A percentile compares a stretch with the other conserved stretches of the same genome.
These are phyloP conservation scores for Hippophae rhamnoides DNA, from an alignment of 306 rosid genomes.

Conservation along the genomic window DNA sequence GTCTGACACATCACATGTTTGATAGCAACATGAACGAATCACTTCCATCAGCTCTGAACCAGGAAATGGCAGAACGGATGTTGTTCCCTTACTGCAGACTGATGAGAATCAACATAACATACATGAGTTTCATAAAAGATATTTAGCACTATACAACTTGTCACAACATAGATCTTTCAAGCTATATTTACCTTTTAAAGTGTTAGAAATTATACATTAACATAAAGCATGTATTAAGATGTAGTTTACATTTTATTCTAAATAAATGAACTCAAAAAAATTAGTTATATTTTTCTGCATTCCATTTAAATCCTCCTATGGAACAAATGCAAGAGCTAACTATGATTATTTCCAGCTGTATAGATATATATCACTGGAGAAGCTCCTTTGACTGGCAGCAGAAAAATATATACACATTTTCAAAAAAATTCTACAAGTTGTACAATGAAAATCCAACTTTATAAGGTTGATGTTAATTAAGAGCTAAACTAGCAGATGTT, in stretches of 20 bases:
- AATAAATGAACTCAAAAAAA: no score
- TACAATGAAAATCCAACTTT: not conserved
- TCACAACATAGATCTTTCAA: not conserved
- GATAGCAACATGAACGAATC: conserved; percentile 39
- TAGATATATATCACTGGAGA: no score
- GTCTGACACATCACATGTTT: conserved; percentile 76
- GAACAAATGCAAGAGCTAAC: no score
- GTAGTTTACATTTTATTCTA: no score
- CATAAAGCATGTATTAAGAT: no score
- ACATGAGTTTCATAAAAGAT: conserved; percentile 2
- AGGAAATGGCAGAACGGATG: conserved; percentile 31
- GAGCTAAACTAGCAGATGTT: conserved; percentile 5
- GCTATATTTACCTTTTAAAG: not conserved
- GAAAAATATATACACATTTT: no score
- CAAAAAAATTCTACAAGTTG: no score
- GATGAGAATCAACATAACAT: conserved; percentile 2
- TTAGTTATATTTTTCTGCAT: no score
- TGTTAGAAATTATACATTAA: not conserved
- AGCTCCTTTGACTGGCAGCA: no score
- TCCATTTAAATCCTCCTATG: no score
- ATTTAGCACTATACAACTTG: not conserved
- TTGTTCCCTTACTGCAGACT: conserved; percentile 34
- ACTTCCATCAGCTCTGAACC: conserved; percentile 44
- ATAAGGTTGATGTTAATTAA: not conserved
- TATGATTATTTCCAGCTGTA: no score